Conservation (phyloP, 768 basidiomycete species). For the Termitomyces sp. region DNA sequence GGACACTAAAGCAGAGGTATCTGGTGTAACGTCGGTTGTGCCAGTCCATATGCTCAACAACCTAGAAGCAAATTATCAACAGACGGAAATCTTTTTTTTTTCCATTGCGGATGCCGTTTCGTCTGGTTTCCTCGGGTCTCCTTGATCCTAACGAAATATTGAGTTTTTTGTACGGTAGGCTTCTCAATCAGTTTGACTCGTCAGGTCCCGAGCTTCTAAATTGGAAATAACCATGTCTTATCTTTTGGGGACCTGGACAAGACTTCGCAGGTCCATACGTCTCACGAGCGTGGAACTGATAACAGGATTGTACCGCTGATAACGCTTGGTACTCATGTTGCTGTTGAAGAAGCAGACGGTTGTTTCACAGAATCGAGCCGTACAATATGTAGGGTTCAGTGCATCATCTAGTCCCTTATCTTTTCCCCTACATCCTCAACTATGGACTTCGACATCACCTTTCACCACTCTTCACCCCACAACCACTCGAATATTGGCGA, state of each 20-base stretch:
- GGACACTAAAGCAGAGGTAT: too few relatives aligned
- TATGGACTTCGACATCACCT: not conserved
- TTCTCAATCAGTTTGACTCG: too few relatives aligned
- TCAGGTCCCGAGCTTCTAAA: not conserved
- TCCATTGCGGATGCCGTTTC: too few relatives aligned
- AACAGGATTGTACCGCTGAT: not conserved
- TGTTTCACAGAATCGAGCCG: not conserved
- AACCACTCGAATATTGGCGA: not conserved
- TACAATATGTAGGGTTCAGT: too few relatives aligned
- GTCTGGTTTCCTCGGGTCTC: too few relatives aligned
- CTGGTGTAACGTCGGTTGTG: too few relatives aligned
- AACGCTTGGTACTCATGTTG: not conserved
- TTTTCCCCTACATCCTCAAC: not conserved
- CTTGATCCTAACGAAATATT: too few relatives aligned
- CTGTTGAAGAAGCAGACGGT: not conserved
- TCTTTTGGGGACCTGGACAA: not conserved
- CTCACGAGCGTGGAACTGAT: not conserved
- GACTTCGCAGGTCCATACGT: not conserved
- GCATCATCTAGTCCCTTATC: not conserved
- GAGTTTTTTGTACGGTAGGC: too few relatives aligned
- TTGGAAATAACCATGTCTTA: not conserved
- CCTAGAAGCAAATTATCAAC: too few relatives aligned
- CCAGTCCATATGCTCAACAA: too few relatives aligned
- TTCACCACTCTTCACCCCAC: not conserved
- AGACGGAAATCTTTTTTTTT: too few relatives aligned